Conservation (phyloP, 768 basidiomycete species). For the Botryobasidium botryosum region DNA sequence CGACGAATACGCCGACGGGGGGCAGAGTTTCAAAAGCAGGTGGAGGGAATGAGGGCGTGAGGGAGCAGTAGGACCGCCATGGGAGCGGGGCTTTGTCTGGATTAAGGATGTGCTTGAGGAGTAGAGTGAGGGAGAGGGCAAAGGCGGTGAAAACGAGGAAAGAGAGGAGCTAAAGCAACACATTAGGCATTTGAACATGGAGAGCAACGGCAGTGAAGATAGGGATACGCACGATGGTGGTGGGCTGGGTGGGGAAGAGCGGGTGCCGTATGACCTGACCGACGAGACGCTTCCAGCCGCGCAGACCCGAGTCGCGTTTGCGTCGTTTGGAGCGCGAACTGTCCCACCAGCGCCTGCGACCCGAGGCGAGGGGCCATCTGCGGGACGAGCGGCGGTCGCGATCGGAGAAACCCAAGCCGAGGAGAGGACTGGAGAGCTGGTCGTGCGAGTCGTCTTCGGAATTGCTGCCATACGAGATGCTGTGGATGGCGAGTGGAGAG, state of each 20-base stretch:
- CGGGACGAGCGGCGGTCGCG: too few species aligned
- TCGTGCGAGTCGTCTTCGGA: too few species aligned
- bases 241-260: constrained; percentile 61
- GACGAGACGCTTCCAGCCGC: constrained; percentile 43
- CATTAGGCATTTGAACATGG: neutral
- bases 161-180: constrained; percentile 35
- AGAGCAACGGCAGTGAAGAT: constrained; percentile 1
- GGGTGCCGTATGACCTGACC: constrained; percentile 49
- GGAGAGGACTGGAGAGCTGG: too few species aligned
- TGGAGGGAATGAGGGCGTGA: constrained; percentile 45
- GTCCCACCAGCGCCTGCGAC: constrained; percentile 26
- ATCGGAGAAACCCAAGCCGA: constrained; percentile 21
- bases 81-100: constrained; percentile 91
- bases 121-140: constrained; percentile 62
- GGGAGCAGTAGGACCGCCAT: constrained; percentile 86
- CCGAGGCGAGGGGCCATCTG: too few species aligned
- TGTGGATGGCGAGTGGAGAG: too few species aligned
- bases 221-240: constrained; percentile 48
- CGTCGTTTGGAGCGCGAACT: constrained; percentile 19
- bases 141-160: constrained; percentile 64
- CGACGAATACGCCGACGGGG: constrained; percentile 27
- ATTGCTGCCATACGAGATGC: too few species aligned
- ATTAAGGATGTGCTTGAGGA: constrained; percentile 83
- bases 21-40: constrained; percentile 37
- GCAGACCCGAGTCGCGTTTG: constrained; percentile 18